Percentiles rank a stretch among this genome's conserved stretches.
phyloP scores from a whole-genome alignment of 2,329 filamentous ascomycete species.

The Celoporthe dispersa region DNA sequence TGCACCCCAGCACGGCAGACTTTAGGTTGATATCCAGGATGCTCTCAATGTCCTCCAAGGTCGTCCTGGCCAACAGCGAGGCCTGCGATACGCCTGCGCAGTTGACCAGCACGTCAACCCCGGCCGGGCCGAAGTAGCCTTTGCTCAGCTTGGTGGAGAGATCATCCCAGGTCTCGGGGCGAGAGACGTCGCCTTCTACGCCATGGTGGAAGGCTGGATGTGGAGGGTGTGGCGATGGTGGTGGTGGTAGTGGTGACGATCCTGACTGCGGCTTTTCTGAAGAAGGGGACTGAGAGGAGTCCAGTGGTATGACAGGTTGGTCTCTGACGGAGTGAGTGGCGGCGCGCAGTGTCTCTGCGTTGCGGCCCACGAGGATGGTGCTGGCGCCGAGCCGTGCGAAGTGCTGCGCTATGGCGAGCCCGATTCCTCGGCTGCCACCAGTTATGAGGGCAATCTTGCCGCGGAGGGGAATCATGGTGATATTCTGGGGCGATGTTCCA shows the following conservation, averaged over 20 bases:
- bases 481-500: conserved; percentile 30
- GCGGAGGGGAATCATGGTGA: conserved; percentile 42
- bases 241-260: background rate
- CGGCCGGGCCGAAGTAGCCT: background rate
- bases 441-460: conserved; percentile 65
- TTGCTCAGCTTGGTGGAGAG: conserved; percentile 19
- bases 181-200: conserved; percentile 33
- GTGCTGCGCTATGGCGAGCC: conserved; percentile 66
- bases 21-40: conserved; percentile 74
- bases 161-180: conserved; percentile 30
- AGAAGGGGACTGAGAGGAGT: background rate
- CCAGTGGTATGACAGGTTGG: background rate
- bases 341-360: conserved; percentile 47
- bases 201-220: background rate
- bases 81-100: conserved; percentile 75
- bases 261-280: background rate
- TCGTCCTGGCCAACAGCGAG: conserved; percentile 63
- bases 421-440: conserved; percentile 73
- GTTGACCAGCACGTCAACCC: conserved; percentile 71
- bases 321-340: conserved; percentile 43
- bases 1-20: conserved; percentile 67
- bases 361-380: conserved; percentile 66
- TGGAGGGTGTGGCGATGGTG: background rate
- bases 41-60: conserved; percentile 53
- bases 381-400: conserved; percentile 66